Evolutionary conservation across 352 stramenopile genomes (phyloP), one percentile per base, ranked within the genome.

Genomic region (Pythium vanterpoolii): DNA sequence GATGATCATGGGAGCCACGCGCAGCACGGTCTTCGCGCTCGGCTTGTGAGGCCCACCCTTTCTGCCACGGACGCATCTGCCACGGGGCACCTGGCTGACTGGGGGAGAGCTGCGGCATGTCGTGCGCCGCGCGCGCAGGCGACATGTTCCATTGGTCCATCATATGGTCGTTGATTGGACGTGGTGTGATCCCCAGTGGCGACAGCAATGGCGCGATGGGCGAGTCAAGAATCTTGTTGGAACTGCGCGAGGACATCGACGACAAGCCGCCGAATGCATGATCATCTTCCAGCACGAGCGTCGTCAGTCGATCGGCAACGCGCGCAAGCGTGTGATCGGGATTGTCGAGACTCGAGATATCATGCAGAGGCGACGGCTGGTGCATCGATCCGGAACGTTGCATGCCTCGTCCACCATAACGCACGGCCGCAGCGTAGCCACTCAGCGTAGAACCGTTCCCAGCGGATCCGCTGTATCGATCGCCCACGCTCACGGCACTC

Each of bases 81-180:
- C 64, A 71, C 21, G 64, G 28, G 0, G 38, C 45, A n/a, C 47
- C 31, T 3, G 74, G 61, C n/a, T 88, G 60, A 4, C 68, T 77
- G 34, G 75, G 63, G 2, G 69, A 77, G 2, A 82, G 50, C 36
- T 76, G 69, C 28, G 82, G 72, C n/a, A 76, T 52, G 18, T 87
- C 70, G 8, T 68, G 62, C 1, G 62, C 66, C 11, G 70, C 62
- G 26, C 82, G 78, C 5, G 80, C 73, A 11, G 73, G 79, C 43
- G 83, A 90, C 24, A 93, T 39, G 38, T 87, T 90, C 83, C 83
- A 93, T 44, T 90, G 81, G 60, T 93, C 83, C 39, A 90, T 89
- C 52, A 87, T 75, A 8, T 77, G 78, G 33, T 90, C 80, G 40
- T 70, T 68, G 28, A 90, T 66, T 48, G 76, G 71, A 44, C 72